A percentile compares a stretch with the other conserved stretches of the same genome.
Evolutionary conservation across 2,329 filamentous ascomycete species (phyloP).

Genomic region (Fusarium miscanthi): DNA sequence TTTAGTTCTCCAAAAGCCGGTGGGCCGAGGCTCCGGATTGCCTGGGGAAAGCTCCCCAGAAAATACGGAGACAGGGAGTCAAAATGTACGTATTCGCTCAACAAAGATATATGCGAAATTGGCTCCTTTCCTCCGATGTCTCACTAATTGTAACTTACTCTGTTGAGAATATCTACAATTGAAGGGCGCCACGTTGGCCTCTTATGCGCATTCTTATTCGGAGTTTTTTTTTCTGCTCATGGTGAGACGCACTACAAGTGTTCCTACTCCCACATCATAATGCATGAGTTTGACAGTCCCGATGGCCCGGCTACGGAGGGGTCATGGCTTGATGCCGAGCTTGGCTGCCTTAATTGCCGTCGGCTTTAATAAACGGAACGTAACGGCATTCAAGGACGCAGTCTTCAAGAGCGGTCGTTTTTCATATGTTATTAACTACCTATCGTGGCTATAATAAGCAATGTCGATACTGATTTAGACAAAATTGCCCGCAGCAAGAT

Average conservation of each 20-base stretch:
- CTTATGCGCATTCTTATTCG: background rate
- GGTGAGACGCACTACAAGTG: background rate
- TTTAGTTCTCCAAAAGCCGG: constrained; percentile 35
- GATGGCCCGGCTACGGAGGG: constrained; percentile 33
- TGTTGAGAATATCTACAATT: constrained; percentile 19
- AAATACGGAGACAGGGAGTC: background rate
- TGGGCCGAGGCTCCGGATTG: constrained; percentile 41
- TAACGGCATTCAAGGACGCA: background rate
- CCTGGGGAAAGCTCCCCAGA: constrained; percentile 20
- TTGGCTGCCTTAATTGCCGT: constrained; percentile 26
- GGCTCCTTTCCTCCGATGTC: constrained; percentile 28
- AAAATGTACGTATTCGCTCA: constrained; percentile 31
- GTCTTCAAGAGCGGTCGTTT: background rate
- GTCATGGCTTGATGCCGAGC: constrained; percentile 33
- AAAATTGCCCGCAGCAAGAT: background rate
- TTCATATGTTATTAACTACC: background rate
- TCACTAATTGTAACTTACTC: background rate
- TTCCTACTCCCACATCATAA: background rate
- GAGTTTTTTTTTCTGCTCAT: background rate
- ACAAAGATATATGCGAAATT: constrained; percentile 20
- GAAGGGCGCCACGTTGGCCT: background rate
- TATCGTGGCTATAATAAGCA: background rate
- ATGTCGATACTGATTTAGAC: background rate
- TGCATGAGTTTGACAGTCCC: constrained; percentile 7
- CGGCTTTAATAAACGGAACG: constrained; percentile 27